phyloP scores from a whole-genome alignment of 345 rosid genomes.

The Euphorbia lathyris region DNA sequence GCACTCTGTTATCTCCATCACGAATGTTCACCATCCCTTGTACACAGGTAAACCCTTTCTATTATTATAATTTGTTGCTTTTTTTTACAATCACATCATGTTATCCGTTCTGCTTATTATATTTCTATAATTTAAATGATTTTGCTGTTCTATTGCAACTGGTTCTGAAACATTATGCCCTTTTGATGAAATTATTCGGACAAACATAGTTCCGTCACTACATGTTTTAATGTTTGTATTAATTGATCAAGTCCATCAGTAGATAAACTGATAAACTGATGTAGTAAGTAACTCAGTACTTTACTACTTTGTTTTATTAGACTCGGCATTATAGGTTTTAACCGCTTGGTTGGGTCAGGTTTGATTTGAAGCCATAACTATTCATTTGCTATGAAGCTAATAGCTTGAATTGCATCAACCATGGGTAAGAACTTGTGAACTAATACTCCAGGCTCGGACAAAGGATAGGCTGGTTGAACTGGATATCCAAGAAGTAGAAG shows the following conservation, averaged over 20 bases:
- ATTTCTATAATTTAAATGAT: not conserved
- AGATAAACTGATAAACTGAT: not conserved
- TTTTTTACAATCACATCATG: not conserved
- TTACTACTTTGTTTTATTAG: not conserved
- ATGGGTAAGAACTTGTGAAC: not conserved
- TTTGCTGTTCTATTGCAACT: not conserved
- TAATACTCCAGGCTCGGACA: not conserved
- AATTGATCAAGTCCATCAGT: no score
- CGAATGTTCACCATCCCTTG: slow-evolving; percentile 82
- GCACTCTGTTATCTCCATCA: slow-evolving; percentile 83
- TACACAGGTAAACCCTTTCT: slow-evolving; percentile 61
- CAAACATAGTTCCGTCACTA: not conserved
- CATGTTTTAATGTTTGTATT: not conserved
- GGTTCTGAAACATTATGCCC: not conserved
- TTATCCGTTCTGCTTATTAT: slow-evolving; percentile 4
- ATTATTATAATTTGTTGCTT: not conserved
- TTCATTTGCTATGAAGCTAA: not conserved
- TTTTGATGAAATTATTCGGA: not conserved
- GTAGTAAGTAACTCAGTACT: not conserved
- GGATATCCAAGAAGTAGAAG: slow-evolving; percentile 1
- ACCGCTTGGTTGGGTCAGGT: not conserved
- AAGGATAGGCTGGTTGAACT: not conserved
- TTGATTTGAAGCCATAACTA: not conserved
- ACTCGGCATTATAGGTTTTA: not conserved
- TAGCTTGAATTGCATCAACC: not conserved